Evolutionary conservation across 306 rosid genomes (phyloP).

Genomic region (Coriaria nepalensis): DNA sequence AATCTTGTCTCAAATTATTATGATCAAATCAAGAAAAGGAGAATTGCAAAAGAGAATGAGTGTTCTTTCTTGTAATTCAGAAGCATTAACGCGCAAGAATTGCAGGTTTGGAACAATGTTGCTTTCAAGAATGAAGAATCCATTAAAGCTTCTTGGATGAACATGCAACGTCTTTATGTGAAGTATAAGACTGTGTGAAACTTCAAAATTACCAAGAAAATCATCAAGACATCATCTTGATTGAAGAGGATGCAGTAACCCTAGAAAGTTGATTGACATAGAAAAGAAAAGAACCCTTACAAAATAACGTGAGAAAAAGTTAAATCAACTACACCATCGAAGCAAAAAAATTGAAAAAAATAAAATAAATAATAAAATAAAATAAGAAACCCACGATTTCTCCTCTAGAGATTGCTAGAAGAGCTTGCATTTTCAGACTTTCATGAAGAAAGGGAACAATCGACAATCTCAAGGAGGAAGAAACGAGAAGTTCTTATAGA

Average conservation of each 20-base stretch:
- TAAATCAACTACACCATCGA: too few species aligned
- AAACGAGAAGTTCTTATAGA: too few species aligned
- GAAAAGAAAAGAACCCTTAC: conserved; percentile 16
- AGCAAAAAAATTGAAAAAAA: too few species aligned
- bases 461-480: too few species aligned
- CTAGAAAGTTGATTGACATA: conserved; percentile 9
- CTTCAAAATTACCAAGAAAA: conserved; percentile 31
- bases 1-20: background rate
- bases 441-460: too few species aligned
- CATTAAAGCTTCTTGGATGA: conserved; percentile 29
- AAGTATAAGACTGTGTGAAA: conserved; percentile 12
- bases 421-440: too few species aligned
- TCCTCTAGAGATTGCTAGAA: too few species aligned
- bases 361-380: too few species aligned
- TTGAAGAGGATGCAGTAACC: conserved; percentile 29
- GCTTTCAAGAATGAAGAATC: conserved; percentile 39
- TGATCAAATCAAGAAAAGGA: background rate
- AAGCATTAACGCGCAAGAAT: conserved; percentile 30
- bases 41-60: conserved; percentile 15
- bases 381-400: too few species aligned
- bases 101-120: conserved; percentile 57
- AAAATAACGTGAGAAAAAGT: conserved; percentile 15
- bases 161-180: conserved; percentile 8
- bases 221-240: conserved; percentile 18
- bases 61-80: conserved; percentile 26